Percentiles rank a stretch among this genome's conserved stretches.
phyloP scores from a whole-genome alignment of 2,329 filamentous ascomycete genomes.

The Volutella citrinella region DNA sequence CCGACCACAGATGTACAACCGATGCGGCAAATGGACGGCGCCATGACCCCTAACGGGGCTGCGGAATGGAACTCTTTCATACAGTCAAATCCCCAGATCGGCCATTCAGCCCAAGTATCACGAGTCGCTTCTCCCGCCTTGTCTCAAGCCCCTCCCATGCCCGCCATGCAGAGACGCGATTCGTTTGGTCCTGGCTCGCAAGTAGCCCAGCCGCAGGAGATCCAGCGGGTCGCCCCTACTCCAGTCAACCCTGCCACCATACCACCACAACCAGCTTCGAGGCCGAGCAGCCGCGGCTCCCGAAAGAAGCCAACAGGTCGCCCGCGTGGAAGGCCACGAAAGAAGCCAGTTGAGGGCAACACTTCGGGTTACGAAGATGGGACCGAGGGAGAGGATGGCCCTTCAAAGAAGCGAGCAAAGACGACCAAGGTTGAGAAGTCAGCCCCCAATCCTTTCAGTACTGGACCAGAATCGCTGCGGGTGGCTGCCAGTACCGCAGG shows the following conservation, averaged over 20 bases:
- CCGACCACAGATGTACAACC: conserved; percentile 22
- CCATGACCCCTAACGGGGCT: conserved; percentile 55
- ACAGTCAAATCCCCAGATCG: conserved; percentile 63
- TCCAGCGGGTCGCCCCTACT: conserved; percentile 34
- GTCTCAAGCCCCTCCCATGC: conserved; percentile 27
- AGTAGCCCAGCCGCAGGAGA: conserved; percentile 24
- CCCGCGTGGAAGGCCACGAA: conserved; percentile 54
- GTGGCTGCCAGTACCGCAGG: conserved; percentile 90
- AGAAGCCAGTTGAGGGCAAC: conserved; percentile 58
- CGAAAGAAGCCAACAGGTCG: conserved; percentile 48
- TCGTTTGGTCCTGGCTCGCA: conserved; percentile 24
- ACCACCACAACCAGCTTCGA: conserved; percentile 38
- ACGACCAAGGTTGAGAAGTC: conserved; percentile 70
- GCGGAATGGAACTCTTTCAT: conserved; percentile 78
- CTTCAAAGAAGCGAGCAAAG: conserved; percentile 70
- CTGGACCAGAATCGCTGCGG: conserved; percentile 73
- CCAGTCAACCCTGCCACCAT: conserved; percentile 25
- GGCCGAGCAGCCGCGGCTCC: conserved; percentile 60
- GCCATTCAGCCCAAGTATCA: conserved; percentile 32
- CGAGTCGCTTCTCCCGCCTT: conserved; percentile 36
- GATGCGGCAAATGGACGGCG: conserved; percentile 28
- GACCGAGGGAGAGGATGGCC: conserved; percentile 57
- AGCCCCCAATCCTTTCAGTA: conserved; percentile 69
- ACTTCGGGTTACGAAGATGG: conserved; percentile 72
- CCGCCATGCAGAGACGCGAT: conserved; percentile 19